These are phyloP conservation scores for Colletotrichum theobromicola DNA, from an alignment of 2,329 filamentous ascomycete species.

Conservation along the genomic window DNA sequence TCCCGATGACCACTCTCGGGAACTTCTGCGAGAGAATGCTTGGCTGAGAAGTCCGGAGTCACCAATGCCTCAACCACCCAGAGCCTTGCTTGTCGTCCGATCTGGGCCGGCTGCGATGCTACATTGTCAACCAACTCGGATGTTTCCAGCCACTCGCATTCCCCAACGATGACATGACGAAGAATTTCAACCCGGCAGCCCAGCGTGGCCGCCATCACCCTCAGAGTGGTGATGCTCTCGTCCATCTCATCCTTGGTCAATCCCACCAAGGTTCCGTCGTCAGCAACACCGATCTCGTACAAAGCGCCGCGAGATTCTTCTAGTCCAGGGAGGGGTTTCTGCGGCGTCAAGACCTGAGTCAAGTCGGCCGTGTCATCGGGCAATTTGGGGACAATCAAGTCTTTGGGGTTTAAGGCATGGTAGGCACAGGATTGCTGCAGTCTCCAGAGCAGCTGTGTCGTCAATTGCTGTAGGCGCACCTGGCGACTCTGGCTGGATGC, in stretches of 20 bases:
- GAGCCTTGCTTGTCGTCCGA: slow-evolving; percentile 57
- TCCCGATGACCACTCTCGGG: slow-evolving; percentile 7
- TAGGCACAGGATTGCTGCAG: slow-evolving; percentile 94
- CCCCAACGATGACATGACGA: slow-evolving; percentile 82
- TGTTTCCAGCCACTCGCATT: slow-evolving; percentile 75
- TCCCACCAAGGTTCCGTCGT: slow-evolving; percentile 90
- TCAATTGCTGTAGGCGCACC: slow-evolving; percentile 86
- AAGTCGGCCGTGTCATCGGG: slow-evolving; percentile 66
- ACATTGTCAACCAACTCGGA: slow-evolving; percentile 32
- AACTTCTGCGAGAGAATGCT: slow-evolving; percentile 22
- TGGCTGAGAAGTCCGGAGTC: slow-evolving; percentile 68
- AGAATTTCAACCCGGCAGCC: slow-evolving; percentile 85
- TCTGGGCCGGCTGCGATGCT: slow-evolving; percentile 24
- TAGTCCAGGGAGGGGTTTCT: slow-evolving; percentile 74
- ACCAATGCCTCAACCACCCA: slow-evolving; percentile 92
- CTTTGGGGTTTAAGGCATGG: slow-evolving; percentile 79
- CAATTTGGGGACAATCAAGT: slow-evolving; percentile 76
- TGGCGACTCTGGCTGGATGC: slow-evolving; percentile 75
- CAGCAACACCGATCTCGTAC: slow-evolving; percentile 95
- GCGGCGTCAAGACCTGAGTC: slow-evolving; percentile 51
- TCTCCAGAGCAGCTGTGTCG: slow-evolving; percentile 93
- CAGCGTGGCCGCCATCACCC: slow-evolving; percentile 89
- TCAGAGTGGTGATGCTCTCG: slow-evolving; percentile 84
- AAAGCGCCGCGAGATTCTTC: slow-evolving; percentile 93
- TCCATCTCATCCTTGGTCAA: slow-evolving; percentile 90